Base-by-base conservation (phyloP, 768 basidiomycete species). In the Russula olivacea region DNA sequence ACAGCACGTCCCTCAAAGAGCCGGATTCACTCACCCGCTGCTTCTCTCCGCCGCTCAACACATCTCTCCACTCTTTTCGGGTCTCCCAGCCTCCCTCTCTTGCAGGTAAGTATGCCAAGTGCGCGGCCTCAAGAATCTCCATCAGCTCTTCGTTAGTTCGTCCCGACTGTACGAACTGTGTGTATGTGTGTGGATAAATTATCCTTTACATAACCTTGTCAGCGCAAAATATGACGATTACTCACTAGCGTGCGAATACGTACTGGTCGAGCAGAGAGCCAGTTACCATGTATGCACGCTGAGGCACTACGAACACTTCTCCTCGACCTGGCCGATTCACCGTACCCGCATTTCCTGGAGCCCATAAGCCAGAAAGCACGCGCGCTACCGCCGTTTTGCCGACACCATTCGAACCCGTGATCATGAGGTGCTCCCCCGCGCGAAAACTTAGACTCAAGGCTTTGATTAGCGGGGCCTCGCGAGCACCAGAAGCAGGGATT, bases 41-140 rank as follows among this genome's bases (percentile, higher is more conserved):
- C 75, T 97, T 98, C 81, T 98, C 96, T 0, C 96, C 96, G 0
- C 96, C 96, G 68, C 92, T 94, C 69, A 96, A 76, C 50, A 98
- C 92, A 75, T 97, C 93, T 66, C 93, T 83, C 95, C 95, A 98
- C 73, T 98, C 95, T 75, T 97, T 98, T 70, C 88, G 76, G 30
- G 92, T 88, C 63, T 78, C 79, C 85, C 92, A 91, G 0, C 95
- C 94, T 0, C 96, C 95, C 72, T 97, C 96, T 30, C 96, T 76
- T 50, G 81, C 81, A 2, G 92, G 89, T 25, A 98, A 72, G 72
- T 98, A 98, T 19, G 80, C 88, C 65, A 98, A 73, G 74, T 91
- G 91, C 12, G 88, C 94, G 65, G 84, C 83, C 69, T 88, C 82
- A 63, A 98, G 74, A 34, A 97, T 93, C 59, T 78, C 78, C 74